These are phyloP conservation scores for Iberis amara DNA, from an alignment of 441 rosid genomes.

Conservation along the genomic window DNA sequence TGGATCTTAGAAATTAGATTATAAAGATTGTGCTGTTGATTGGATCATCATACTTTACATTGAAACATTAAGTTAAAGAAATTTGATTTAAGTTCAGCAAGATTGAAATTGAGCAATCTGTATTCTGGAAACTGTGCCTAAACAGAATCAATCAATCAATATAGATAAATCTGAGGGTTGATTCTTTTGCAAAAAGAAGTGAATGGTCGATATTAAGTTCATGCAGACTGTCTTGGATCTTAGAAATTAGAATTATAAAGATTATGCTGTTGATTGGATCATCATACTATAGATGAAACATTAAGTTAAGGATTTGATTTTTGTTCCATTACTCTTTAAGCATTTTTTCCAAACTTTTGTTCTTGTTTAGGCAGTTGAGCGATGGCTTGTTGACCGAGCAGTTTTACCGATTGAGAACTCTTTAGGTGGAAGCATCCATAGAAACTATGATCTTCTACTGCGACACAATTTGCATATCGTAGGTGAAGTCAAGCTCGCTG, in stretches of 20 bases:
- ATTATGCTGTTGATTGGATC: neutral
- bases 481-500: conserved; percentile 87
- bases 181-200: no score
- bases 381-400: conserved; percentile 92
- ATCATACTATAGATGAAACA: neutral
- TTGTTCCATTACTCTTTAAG: neutral
- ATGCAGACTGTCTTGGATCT: neutral
- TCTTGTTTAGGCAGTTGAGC: conserved; percentile 64
- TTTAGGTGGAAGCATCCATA: conserved; percentile 90
- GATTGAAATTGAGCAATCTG: no score
- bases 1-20: neutral
- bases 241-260: neutral
- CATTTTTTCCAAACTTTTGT: neutral
- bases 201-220: no score
- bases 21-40: neutral
- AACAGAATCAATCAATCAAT: no score
- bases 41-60: neutral
- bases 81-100: no score
- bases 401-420: conserved; percentile 93
- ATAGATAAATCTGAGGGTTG: no score
- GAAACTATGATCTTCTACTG: conserved; percentile 89
- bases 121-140: no score
- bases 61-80: neutral
- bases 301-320: neutral
- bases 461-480: conserved; percentile 91